A percentile compares a stretch with the other conserved stretches of the same genome.
phyloP scores from a whole-genome alignment of 129 eudicot genomes.

The Logfia minima region DNA sequence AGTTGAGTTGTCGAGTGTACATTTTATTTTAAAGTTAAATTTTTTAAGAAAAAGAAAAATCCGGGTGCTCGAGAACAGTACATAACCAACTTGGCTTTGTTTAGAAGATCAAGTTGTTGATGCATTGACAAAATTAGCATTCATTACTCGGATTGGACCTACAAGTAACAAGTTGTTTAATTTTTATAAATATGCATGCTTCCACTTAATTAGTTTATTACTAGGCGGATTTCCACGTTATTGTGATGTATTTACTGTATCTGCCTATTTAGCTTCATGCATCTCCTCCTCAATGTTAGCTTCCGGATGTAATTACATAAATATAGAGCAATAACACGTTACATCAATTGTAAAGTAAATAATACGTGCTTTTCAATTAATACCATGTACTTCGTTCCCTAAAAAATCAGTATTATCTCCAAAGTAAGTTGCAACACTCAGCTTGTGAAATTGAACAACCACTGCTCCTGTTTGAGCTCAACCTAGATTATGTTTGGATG shows the following conservation, averaged over 20 bases:
- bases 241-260: not conserved
- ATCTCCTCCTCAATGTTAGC: not conserved
- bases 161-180: conserved; percentile 1
- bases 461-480: not conserved
- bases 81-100: not conserved
- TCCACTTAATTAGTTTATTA: not conserved
- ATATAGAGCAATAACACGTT: not conserved
- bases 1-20: too few relatives aligned
- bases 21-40: too few relatives aligned
- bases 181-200: not conserved
- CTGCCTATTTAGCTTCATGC: not conserved
- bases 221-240: not conserved
- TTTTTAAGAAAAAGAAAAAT: too few relatives aligned
- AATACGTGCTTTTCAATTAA: not conserved
- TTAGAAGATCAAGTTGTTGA: not conserved
- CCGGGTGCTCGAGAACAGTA: not conserved
- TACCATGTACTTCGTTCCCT: not conserved
- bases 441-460: not conserved
- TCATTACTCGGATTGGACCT: not conserved
- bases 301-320: not conserved
- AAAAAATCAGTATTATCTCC: not conserved
- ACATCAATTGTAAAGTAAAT: not conserved
- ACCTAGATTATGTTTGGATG: not conserved
- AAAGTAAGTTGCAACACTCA: not conserved
- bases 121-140: not conserved